Evolutionary conservation across 2,329 filamentous ascomycete genomes (phyloP).

Genomic region (Tolypocladium capitatum): DNA sequence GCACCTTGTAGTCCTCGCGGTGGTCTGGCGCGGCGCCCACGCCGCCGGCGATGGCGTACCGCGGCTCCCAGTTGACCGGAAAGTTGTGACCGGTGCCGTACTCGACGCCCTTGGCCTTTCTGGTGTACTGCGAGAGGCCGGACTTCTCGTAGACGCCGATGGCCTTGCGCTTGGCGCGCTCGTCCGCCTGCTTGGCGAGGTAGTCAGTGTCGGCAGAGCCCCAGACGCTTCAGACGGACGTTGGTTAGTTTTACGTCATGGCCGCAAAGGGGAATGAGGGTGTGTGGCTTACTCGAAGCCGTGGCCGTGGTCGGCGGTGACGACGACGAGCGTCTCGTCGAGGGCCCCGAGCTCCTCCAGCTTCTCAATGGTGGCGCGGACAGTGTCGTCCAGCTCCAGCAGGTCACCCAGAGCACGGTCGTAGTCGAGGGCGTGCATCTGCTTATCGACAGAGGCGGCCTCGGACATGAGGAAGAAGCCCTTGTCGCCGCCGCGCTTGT

Average conservation of each 20-base stretch:
- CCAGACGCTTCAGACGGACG: conserved; percentile 39
- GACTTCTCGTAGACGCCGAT: conserved; percentile 62
- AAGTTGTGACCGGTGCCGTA: conserved; percentile 67
- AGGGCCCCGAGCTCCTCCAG: conserved; percentile 53
- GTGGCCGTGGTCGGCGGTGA: conserved; percentile 81
- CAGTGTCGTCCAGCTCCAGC: conserved; percentile 72
- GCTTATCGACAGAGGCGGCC: conserved; percentile 76
- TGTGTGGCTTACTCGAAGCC: conserved; percentile 51
- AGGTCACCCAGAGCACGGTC: conserved; percentile 75
- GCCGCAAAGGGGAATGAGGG: background rate
- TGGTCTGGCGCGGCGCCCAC: conserved; percentile 60
- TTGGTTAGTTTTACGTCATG: conserved; percentile 1
- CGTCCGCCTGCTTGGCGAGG: conserved; percentile 47
- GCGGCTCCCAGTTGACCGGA: conserved; percentile 72
- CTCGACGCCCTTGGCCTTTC: conserved; percentile 41
- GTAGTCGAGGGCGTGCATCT: conserved; percentile 79
- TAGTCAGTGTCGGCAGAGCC: conserved; percentile 73
- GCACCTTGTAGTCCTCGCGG: conserved; percentile 63
- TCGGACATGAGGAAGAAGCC: conserved; percentile 86
- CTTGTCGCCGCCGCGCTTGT: conserved; percentile 49
- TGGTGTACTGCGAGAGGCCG: conserved; percentile 62
- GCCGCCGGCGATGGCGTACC: conserved; percentile 67
- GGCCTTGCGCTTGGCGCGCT: conserved; percentile 62
- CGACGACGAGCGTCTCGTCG: conserved; percentile 64
- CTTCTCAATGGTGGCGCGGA: conserved; percentile 60